A percentile compares a stretch with the other conserved stretches of the same genome.
Evolutionary conservation across 805 yeast species (phyloP).

Genomic region (Candida sphagnicola): DNA sequence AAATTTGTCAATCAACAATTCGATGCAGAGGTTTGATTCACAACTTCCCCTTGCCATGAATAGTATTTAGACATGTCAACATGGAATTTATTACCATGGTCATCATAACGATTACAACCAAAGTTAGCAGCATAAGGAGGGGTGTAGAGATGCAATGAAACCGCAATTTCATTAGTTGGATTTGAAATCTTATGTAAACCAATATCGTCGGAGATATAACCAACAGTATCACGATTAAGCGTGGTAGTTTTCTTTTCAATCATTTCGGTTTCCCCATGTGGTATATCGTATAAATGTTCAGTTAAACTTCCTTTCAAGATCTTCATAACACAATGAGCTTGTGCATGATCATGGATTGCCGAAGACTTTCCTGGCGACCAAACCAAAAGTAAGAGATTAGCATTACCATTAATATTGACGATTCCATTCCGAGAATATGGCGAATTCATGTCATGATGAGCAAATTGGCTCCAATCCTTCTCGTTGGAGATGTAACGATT

Average conservation of each 20-base stretch:
- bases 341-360: constrained; percentile 70
- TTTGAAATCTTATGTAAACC: constrained; percentile 66
- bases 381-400: constrained; percentile 60
- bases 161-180: constrained; percentile 40
- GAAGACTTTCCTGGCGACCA: constrained; percentile 69
- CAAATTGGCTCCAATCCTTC: constrained; percentile 57
- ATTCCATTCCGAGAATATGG: constrained; percentile 70
- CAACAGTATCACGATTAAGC: constrained; percentile 43
- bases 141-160: constrained; percentile 68
- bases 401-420: constrained; percentile 65
- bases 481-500: constrained; percentile 43
- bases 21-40: constrained; percentile 20
- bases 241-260: constrained; percentile 22
- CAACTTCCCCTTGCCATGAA: constrained; percentile 54
- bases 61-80: constrained; percentile 58
- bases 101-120: constrained; percentile 51
- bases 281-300: constrained; percentile 56
- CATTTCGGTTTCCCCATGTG: constrained; percentile 28
- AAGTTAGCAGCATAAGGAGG: constrained; percentile 70
- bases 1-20: constrained; percentile 12
- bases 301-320: constrained; percentile 54
- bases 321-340: constrained; percentile 75
- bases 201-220: constrained; percentile 61
- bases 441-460: constrained; percentile 47
- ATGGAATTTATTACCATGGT: constrained; percentile 46